Evolutionary conservation across 257 asterid species (phyloP).

Genomic region (Apocynum venetum): DNA sequence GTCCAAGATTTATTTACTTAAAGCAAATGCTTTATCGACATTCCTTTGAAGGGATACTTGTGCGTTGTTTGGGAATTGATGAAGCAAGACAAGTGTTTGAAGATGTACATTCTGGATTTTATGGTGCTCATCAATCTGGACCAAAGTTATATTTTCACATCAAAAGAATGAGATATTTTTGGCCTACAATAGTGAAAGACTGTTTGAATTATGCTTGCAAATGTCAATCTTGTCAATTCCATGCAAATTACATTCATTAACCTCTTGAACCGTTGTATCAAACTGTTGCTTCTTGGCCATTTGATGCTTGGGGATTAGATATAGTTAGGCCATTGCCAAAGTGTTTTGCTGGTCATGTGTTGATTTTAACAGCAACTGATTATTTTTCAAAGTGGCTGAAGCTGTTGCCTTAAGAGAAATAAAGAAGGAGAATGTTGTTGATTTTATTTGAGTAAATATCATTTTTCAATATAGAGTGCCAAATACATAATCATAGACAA

Average conservation of each 20-base stretch:
- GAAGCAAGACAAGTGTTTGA: not conserved
- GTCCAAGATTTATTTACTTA: not conserved
- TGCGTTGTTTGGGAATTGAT: not conserved
- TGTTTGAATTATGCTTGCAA: no score
- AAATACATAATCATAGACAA: not conserved
- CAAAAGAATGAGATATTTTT: not conserved
- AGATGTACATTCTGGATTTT: not conserved
- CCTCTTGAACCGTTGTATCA: no score
- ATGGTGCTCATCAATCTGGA: no score
- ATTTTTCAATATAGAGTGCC: not conserved
- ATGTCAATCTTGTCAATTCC: no score
- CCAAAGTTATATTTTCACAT: no score
- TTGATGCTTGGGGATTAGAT: not conserved
- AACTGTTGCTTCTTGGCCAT: no score
- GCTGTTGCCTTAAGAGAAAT: not conserved
- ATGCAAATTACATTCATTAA: no score
- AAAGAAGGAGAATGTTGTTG: not conserved
- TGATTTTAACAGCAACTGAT: not conserved
- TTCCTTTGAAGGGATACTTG: no score
- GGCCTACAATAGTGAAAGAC: not conserved
- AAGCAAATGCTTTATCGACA: not conserved
- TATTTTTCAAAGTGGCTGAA: constrained; percentile 1
- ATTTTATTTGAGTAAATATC: no score
- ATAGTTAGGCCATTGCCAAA: not conserved
- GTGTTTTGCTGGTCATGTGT: not conserved